Evolutionary conservation across 148 eudicot genomes (phyloP).

Genomic region (Fagopyrum esculentum): DNA sequence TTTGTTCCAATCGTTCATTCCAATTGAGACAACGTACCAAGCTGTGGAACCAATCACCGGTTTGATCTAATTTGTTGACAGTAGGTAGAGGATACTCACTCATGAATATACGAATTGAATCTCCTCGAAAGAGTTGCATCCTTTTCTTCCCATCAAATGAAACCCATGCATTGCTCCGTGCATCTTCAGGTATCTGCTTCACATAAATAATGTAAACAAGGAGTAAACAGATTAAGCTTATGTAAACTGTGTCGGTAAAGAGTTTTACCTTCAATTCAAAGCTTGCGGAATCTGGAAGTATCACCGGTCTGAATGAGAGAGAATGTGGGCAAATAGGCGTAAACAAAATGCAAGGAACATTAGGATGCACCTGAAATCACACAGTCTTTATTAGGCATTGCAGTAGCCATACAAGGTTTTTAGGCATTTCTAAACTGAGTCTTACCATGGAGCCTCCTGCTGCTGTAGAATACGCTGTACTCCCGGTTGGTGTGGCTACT

Average conservation of each 20-base stretch:
- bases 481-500: conserved; percentile 96
- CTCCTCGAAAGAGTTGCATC: conserved; percentile 91
- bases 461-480: conserved; percentile 95
- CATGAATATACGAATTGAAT: conserved; percentile 81
- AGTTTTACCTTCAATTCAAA: conserved; percentile 73
- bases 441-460: conserved; percentile 99
- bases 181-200: conserved; percentile 82
- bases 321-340: conserved; percentile 99
- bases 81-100: conserved; percentile 96
- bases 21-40: conserved; percentile 92
- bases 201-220: background rate
- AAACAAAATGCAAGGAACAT: conserved; percentile 97
- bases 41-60: conserved; percentile 97
- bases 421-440: background rate
- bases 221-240: background rate
- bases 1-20: conserved; percentile 96
- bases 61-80: conserved; percentile 88
- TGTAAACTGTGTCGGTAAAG: background rate
- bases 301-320: conserved; percentile 96
- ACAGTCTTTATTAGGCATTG: background rate
- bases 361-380: conserved; percentile 89
- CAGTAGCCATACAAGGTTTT: background rate
- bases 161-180: conserved; percentile 98
- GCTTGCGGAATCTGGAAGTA: conserved; percentile 96
- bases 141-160: conserved; percentile 98